phyloP scores from a whole-genome alignment of 2,329 filamentous ascomycete species.

The Lojkania enalia region DNA sequence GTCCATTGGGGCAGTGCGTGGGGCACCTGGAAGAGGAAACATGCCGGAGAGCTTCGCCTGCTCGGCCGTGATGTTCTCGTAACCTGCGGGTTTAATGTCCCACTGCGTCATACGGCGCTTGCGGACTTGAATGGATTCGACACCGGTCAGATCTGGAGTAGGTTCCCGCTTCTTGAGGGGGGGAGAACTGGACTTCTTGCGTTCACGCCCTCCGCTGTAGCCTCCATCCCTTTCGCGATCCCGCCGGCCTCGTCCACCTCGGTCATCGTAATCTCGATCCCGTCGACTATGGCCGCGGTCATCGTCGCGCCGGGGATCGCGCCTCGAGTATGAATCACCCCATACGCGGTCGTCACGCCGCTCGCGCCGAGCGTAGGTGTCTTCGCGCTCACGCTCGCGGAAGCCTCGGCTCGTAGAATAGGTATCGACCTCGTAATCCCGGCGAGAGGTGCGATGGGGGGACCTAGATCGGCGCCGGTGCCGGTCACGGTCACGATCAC shows the following conservation, averaged over 20 bases:
- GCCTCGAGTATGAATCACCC: conserved; percentile 56
- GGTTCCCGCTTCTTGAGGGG: conserved; percentile 87
- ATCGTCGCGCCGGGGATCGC: conserved; percentile 28
- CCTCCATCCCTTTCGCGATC: conserved; percentile 51
- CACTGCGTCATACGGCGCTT: conserved; percentile 95
- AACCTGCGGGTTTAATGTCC: conserved; percentile 98
- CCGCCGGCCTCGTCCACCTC: conserved; percentile 56
- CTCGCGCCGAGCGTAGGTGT: conserved; percentile 76
- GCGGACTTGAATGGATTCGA: conserved; percentile 79
- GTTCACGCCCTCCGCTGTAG: conserved; percentile 49
- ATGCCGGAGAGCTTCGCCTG: conserved; percentile 98
- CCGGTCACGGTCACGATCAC: conserved; percentile 26
- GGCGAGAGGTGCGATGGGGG: conserved; percentile 71
- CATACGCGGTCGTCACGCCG: conserved; percentile 60
- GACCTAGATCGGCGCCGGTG: conserved; percentile 80
- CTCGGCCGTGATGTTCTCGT: conserved; percentile 97
- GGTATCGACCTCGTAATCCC: conserved; percentile 76
- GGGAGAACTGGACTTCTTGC: conserved; percentile 75
- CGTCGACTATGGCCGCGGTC: conserved; percentile 43
- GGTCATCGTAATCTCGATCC: conserved; percentile 44
- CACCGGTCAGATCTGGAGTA: conserved; percentile 88
- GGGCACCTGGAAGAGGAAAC: conserved; percentile 96
- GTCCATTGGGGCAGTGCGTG: conserved; percentile 93
- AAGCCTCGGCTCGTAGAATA: conserved; percentile 94
- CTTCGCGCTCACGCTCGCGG: conserved; percentile 89